phyloP scores from a whole-genome alignment of 768 basidiomycete genomes.

The Tremella fuciformis region DNA sequence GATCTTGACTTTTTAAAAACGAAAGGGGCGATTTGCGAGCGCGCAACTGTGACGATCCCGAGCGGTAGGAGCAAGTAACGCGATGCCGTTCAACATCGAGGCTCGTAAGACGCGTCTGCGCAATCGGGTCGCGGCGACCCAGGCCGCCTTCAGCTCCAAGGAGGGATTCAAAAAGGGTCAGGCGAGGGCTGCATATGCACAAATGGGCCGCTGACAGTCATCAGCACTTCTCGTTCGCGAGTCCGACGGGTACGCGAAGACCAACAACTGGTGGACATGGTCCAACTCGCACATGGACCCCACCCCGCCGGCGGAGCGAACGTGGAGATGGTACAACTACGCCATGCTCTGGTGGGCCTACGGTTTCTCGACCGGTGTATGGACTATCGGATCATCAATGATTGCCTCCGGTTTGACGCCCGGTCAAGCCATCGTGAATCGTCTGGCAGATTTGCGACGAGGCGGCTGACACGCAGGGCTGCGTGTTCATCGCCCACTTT shows the following conservation, averaged over 20 bases:
- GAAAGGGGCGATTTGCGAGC: too few species aligned
- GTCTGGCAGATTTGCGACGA: background rate
- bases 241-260: conserved; percentile 3
- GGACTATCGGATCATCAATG: conserved; percentile 15
- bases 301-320: conserved; percentile 14
- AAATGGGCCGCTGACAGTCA: too few species aligned
- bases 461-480: conserved; percentile 1
- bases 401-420: conserved; percentile 5
- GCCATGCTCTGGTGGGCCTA: conserved; percentile 9
- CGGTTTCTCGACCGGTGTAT: conserved; percentile 14
- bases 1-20: too few species aligned
- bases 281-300: conserved; percentile 17
- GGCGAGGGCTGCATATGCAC: too few species aligned
- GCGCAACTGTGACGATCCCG: too few species aligned
- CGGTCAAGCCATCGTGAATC: conserved; percentile 10
- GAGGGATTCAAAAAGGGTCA: conserved; percentile 13
- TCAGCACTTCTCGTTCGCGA: conserved; percentile 11
- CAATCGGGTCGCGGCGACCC: conserved; percentile 1
- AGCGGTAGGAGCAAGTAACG: too few species aligned
- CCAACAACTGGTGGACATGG: conserved; percentile 10
- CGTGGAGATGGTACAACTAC: conserved; percentile 11
- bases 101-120: background rate
- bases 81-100: too few species aligned
- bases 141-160: conserved; percentile 2
- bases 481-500: conserved; percentile 15